Evolutionary conservation across 768 basidiomycete genomes (phyloP), one percentile per base, ranked within the genome.

Genomic region (Leucocoprinus birnbaumii): DNA sequence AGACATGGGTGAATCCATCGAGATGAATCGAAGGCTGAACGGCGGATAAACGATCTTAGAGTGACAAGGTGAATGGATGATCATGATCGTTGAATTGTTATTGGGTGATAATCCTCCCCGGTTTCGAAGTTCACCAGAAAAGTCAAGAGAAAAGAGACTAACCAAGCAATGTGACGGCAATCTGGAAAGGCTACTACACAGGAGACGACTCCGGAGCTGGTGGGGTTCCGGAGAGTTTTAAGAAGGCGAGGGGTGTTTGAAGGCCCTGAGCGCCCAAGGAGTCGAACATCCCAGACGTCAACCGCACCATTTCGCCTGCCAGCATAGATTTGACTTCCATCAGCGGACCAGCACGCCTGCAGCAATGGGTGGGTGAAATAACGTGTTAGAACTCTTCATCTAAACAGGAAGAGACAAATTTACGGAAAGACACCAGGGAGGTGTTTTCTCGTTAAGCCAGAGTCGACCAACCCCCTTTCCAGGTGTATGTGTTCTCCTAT

Each of bases 391-490:
- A n/a, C 4, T 9, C 2, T 34, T 21, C 16, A 38, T n/a, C 9
- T 21, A 27, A 10, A 24, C 35, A 7, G 40, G 11, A 16, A 27
- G 40, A 50, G 22, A 19, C 26, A 42, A 55, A 51, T 74, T 65
- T 69, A 98, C 96, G 59, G 94, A 94, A 63, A 96, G 81, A 70
- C 94, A 97, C 94, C 94, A 98, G 10, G 92, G 93, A 26, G 93
- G 93, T 19, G 91, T 92, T 71, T 91, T 94, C 59, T 95, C 94
- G 63, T 86, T 87, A 77, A 92, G 85, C 83, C 88, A 89, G 51
- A 98, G 72, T 60, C 93, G 75, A 26, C 93, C 94, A 1, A 94
- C 89, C 5, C 93, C 90, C 38, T 68, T 73, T 25, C 87, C 84
- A 37, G 80, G 71, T 6, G 76, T 76, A 51, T 85, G 75, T 31